Conservation (phyloP, 257 asterid species). For the Coffea eugenioides region DNA sequence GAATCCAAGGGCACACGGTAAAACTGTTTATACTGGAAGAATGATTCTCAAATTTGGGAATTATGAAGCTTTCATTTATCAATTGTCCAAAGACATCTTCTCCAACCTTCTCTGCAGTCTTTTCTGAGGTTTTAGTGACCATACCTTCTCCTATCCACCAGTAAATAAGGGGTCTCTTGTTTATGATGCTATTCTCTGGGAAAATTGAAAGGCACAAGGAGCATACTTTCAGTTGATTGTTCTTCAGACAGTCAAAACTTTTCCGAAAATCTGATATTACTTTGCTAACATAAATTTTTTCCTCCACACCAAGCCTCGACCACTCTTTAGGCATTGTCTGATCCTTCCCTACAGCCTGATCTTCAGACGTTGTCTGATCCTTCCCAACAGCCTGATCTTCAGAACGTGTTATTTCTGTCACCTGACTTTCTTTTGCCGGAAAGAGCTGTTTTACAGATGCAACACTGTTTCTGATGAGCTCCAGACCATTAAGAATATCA, state of each 20-base stretch:
- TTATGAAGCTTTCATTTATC: slow-evolving; percentile 1
- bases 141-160: slow-evolving; percentile 18
- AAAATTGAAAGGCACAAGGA: slow-evolving; percentile 12
- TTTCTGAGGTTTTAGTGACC: neutral
- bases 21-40: neutral
- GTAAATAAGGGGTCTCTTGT: slow-evolving; percentile 7
- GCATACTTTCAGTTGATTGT: slow-evolving; percentile 2
- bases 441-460: neutral
- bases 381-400: neutral
- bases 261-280: neutral
- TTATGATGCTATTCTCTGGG: slow-evolving; percentile 2
- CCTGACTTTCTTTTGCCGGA: neutral
- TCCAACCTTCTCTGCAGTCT: slow-evolving; percentile 8
- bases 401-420: neutral
- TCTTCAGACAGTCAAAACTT: slow-evolving; percentile 3
- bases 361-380: too few relatives aligned
- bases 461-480: neutral
- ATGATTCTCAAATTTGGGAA: neutral
- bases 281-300: neutral
- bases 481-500: neutral
- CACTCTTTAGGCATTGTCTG: neutral
- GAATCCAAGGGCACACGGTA: slow-evolving; percentile 9
- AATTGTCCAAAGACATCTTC: slow-evolving; percentile 1
- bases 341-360: too few relatives aligned
- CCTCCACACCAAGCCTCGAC: neutral